Evolutionary conservation across 345 rosid species (phyloP).

Genomic region (Trapa incisa): DNA sequence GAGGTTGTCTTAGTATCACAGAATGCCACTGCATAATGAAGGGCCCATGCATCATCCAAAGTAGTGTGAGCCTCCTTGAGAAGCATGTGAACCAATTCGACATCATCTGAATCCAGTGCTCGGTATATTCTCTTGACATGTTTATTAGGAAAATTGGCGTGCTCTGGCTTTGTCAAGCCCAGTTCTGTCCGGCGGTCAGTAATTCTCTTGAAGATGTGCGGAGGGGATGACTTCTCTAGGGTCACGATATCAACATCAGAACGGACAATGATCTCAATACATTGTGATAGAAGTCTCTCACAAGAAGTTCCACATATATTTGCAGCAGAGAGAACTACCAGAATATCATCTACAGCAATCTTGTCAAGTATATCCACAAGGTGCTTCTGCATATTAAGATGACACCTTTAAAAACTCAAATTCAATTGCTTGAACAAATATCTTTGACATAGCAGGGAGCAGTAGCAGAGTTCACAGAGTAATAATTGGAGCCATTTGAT

Average conservation of each 20-base stretch:
- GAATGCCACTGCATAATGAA: conserved; percentile 73
- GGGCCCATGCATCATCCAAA: conserved; percentile 60
- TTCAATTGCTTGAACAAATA: background rate
- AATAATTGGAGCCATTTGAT: background rate
- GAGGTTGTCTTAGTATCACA: conserved; percentile 63
- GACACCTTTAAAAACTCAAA: background rate
- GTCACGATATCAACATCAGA: conserved; percentile 47
- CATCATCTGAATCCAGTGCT: conserved; percentile 80
- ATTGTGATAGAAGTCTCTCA: conserved; percentile 34
- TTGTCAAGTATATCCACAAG: conserved; percentile 54
- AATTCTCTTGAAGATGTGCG: conserved; percentile 35
- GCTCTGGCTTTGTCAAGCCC: conserved; percentile 24
- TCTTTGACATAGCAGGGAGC: background rate
- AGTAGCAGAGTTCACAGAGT: background rate
- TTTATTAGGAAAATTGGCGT: conserved; percentile 27
- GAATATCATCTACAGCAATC: conserved; percentile 42
- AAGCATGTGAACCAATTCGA: conserved; percentile 71
- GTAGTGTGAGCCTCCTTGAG: conserved; percentile 51
- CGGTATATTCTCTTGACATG: conserved; percentile 51
- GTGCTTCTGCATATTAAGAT: conserved; percentile 37
- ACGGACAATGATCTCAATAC: conserved; percentile 39
- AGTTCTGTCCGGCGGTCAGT: conserved; percentile 26
- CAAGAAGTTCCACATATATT: conserved; percentile 40
- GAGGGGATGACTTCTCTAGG: conserved; percentile 57
- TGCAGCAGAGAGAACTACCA: conserved; percentile 48